These are phyloP conservation scores for Pythium phragmiticola DNA, from an alignment of 352 stramenopile species.

Conservation along the genomic window DNA sequence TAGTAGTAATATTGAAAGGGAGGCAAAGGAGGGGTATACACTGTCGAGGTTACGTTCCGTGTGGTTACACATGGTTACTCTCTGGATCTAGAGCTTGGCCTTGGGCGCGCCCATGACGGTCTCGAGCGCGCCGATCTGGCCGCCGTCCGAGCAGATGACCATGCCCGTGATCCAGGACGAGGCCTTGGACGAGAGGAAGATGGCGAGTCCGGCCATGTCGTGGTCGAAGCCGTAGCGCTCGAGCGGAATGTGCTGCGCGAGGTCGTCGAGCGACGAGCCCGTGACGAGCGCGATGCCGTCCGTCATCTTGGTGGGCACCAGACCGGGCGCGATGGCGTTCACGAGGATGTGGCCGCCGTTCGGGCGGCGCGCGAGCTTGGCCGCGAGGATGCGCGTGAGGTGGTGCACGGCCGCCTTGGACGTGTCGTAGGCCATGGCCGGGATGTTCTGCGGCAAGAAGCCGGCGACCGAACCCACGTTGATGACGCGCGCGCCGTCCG, in stretches of 20 bases:
- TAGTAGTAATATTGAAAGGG: not conserved
- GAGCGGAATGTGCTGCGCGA: constrained; percentile 78
- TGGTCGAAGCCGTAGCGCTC: constrained; percentile 78
- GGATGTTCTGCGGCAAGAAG: constrained; percentile 82
- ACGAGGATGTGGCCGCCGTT: constrained; percentile 91
- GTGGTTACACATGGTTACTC: constrained; percentile 13
- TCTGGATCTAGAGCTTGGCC: constrained; percentile 30
- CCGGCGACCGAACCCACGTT: constrained; percentile 76
- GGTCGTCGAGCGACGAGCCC: constrained; percentile 45
- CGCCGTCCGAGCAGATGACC: constrained; percentile 91
- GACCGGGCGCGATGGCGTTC: constrained; percentile 93
- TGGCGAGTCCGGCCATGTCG: constrained; percentile 92
- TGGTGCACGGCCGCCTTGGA: constrained; percentile 95
- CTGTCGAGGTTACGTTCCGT: constrained; percentile 8
- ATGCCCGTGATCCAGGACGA: constrained; percentile 91
- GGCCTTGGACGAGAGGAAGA: constrained; percentile 91
- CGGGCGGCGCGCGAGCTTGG: constrained; percentile 82
- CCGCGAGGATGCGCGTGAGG: constrained; percentile 89
- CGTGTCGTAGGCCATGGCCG: constrained; percentile 93
- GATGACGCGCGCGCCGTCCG: constrained; percentile 61
- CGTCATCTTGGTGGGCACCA: constrained; percentile 91
- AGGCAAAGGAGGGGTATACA: not conserved
- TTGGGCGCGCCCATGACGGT: constrained; percentile 39
- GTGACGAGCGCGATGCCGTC: constrained; percentile 63
- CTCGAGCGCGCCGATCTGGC: constrained; percentile 54